Percentiles rank a stretch among this genome's conserved stretches.
These are phyloP conservation scores for Diplosphaera chodatii DNA, from an alignment of 139 green algal species.

Conservation along the genomic window DNA sequence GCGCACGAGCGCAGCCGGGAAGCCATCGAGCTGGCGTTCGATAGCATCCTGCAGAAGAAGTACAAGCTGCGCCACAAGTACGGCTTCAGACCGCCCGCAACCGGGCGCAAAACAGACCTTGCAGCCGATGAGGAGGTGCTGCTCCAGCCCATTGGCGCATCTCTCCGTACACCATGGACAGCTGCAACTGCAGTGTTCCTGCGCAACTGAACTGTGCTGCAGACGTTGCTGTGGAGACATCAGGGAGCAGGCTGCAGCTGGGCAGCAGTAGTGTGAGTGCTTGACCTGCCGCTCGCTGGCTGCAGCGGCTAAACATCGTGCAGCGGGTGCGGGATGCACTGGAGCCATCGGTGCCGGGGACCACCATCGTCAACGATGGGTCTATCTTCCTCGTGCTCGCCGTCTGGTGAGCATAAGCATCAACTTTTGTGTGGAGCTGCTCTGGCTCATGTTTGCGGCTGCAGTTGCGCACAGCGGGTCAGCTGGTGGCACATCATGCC, in stretches of 20 bases:
- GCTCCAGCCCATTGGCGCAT: neutral
- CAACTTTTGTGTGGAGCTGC: too few relatives aligned
- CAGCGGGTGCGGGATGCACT: conserved; percentile 41
- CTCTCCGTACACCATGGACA: too few relatives aligned
- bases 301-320: conserved; percentile 18
- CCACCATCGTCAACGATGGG: conserved; percentile 79
- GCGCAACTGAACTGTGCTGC: too few relatives aligned
- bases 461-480: too few relatives aligned
- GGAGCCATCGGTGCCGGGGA: conserved; percentile 60
- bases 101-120: conserved; percentile 37
- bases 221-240: too few relatives aligned
- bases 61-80: conserved; percentile 55
- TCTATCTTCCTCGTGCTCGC: conserved; percentile 60
- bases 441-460: too few relatives aligned
- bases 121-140: conserved; percentile 18
- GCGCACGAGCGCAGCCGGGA: conserved; percentile 70
- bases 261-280: too few relatives aligned
- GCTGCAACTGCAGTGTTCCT: too few relatives aligned
- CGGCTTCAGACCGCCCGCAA: conserved; percentile 61
- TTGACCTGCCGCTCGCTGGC: neutral
- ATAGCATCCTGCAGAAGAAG: conserved; percentile 65
- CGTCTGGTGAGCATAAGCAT: conserved; percentile 68
- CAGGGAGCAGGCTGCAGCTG: neutral
- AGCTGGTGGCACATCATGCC: too few relatives aligned
- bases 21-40: conserved; percentile 78